These are phyloP conservation scores for Microcyclospora pomicola DNA, from an alignment of 2,329 filamentous ascomycete species.

Conservation along the genomic window DNA sequence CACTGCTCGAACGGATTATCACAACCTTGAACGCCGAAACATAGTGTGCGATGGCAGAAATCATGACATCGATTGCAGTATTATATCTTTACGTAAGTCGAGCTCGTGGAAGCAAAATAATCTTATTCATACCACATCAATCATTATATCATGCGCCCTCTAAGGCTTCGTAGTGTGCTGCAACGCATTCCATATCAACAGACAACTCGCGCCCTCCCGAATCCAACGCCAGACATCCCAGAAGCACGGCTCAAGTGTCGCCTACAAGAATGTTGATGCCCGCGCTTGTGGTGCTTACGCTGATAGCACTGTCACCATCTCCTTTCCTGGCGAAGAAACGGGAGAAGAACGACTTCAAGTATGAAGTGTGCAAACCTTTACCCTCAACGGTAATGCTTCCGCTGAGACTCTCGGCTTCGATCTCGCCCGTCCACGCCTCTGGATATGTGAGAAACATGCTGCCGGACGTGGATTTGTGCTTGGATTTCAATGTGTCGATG, in stretches of 20 bases:
- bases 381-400: conserved; percentile 27
- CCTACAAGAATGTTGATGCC: conserved; percentile 14
- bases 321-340: conserved; percentile 29
- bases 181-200: no score
- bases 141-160: no score
- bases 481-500: conserved; percentile 19
- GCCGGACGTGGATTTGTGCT: conserved; percentile 24
- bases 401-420: conserved; percentile 24
- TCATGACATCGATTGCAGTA: no score
- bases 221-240: neutral
- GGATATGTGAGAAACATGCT: conserved; percentile 28
- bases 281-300: conserved; percentile 19
- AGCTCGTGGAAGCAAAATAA: no score
- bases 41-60: no score
- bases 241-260: conserved; percentile 3
- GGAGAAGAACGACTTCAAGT: conserved; percentile 15
- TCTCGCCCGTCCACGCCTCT: conserved; percentile 28
- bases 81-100: no score
- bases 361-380: conserved; percentile 20
- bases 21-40: no score
- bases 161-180: no score
- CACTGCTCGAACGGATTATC: no score
- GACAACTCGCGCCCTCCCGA: no score
- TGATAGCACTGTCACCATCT: conserved; percentile 20
- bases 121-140: no score